A percentile compares a stretch with the other conserved stretches of the same genome.
phyloP scores from a whole-genome alignment of 495 filamentous ascomycete genomes.

The Penicillium daleae region DNA sequence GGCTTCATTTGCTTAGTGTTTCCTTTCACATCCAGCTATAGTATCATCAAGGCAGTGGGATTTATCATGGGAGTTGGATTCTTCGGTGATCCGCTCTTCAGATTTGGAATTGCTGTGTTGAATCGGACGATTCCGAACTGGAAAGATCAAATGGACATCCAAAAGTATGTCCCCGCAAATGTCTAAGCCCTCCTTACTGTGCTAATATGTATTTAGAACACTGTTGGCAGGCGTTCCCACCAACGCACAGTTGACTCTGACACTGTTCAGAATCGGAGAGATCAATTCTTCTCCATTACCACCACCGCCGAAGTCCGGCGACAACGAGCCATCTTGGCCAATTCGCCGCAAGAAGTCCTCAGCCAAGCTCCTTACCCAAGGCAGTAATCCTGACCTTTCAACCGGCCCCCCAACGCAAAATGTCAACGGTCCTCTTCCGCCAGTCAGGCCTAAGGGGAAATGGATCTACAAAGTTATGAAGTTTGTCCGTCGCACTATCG shows the following conservation, averaged over 20 bases:
- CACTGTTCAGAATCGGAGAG: constrained; percentile 83
- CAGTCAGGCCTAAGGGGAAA: constrained; percentile 43
- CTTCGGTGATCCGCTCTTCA: constrained; percentile 78
- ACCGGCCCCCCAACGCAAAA: background rate
- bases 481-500: constrained; percentile 72
- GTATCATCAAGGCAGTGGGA: constrained; percentile 69
- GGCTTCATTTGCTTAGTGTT: constrained; percentile 59
- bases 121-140: constrained; percentile 73
- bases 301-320: constrained; percentile 64
- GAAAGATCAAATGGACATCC: constrained; percentile 70
- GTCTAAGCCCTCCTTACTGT: background rate
- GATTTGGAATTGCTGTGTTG: constrained; percentile 58
- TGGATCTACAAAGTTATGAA: constrained; percentile 59
- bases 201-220: constrained; percentile 51
- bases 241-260: constrained; percentile 84
- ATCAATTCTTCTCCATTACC: constrained; percentile 80
- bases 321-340: constrained; percentile 28
- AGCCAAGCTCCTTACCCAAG: constrained; percentile 21
- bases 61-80: constrained; percentile 73
- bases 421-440: constrained; percentile 7
- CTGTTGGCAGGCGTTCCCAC: constrained; percentile 84
- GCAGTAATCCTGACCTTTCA: constrained; percentile 28
- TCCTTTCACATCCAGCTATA: constrained; percentile 69
- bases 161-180: constrained; percentile 53
- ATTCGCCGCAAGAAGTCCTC: constrained; percentile 42